Evolutionary conservation across 2,329 filamentous ascomycete species (phyloP), one percentile per base, ranked within the genome.

Genomic region (Sclerotinia subarctica): DNA sequence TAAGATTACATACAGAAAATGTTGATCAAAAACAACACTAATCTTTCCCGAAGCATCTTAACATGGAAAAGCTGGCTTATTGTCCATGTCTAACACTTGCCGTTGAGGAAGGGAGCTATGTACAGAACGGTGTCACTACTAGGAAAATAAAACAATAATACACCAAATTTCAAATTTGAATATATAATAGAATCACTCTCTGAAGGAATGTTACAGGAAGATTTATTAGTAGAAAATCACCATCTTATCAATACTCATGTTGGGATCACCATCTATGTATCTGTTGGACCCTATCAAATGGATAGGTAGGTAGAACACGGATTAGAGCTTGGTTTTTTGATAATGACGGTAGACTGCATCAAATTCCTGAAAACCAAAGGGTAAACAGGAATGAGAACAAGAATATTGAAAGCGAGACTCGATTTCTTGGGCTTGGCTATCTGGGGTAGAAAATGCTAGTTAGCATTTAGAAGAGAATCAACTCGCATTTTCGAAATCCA

Each of bases 21-120:
- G 52, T 73, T 76, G 54, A 74, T 74, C 21, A 64, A 38, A 32
- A 66, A 67, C 11, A 73, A 60, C 26, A 65, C 24, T n/a, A 70
- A 26, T 57, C 69, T 67, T 64, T 73, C 69, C 5, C 65, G 21
- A 35, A 74, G 70, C 60, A 66, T 69, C 21, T 66, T 60, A 35
- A 54, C 44, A 17, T 52, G 26, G 29, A 42, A 32, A 7, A 26
- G 47, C n/a, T 26, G 29, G 21, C 4, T 19, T 19, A 35, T 57
- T 44, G 13, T 47, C 17, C n/a, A 32, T 19, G 10, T 11, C 19
- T 38, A 53, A 24, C 5, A 6, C 15, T 29, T 29, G 24, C 7
- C 13, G 15, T 17, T 42, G 38, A 42, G 38, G 38, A 42, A 15
- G 5, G 15, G 38, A 42, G 17, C 17, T 42, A 42, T 42, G 38